Base-by-base conservation (phyloP, 2,329 filamentous ascomycete species). In the Dothiorella sarmentorum region DNA sequence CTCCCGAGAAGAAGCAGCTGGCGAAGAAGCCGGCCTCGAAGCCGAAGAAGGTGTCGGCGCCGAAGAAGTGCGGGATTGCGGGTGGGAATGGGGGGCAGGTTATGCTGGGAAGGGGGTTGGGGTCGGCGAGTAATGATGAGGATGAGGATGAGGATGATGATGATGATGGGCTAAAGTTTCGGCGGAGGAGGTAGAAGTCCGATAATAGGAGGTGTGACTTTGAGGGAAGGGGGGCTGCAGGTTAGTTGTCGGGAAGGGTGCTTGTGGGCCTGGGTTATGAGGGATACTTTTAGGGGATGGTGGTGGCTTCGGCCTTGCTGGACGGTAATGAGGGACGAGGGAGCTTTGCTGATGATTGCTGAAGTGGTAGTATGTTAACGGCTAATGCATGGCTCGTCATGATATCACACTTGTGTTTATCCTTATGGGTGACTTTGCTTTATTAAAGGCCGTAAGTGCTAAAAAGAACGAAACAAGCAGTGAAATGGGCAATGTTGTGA, bases 91-190 rank as follows among this genome's bases (percentile, higher is more conserved):
- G 64, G 52, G 56, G 60, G 20, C 59, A 62, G 22, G 63, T 65
- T 59, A 73, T 70, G 64, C 71, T 68, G 60, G 66, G 35, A 10
- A 29, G 7, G 49, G 49, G 49, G 22, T 15, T 53, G 35, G 33
- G 49, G 11, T 7, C 4, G 44, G 10, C 27, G 29, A n/a, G 20
- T 18, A 11, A 64, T 37, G 67, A 61, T 51, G 71, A 63, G 67
- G 68, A 63, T 56, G 65, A 68, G 10, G 65, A 64, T 31, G 70
- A 73, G 6, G 79, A 81, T 31, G 26, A 20, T 31, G 80, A 79
- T 40, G 82, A 82, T 26, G 82, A 84, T 64, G 81, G 80, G 62
- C 72, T 79, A 60, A 80, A 80, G 29, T 83, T 83, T 64, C 84
- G 78, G 63, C 73, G 79, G 61, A 76, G 75, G 65, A 73, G 74